Evolutionary conservation across 208 protist species (phyloP), one percentile per base, ranked within the genome.

Genomic region (Angomonas desouzai): DNA sequence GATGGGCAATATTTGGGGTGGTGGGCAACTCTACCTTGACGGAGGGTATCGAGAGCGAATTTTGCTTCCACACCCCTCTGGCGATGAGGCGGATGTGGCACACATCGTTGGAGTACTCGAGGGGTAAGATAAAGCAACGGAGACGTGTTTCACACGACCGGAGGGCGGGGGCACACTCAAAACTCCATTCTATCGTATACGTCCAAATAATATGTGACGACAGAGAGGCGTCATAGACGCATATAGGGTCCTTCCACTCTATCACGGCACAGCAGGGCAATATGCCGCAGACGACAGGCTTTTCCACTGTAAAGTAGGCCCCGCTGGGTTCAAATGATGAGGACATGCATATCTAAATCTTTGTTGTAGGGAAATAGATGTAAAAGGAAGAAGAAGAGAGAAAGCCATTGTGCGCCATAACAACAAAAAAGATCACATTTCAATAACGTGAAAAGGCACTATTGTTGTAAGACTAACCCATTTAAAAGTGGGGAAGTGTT

Each of bases 171-270:
- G 47, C 23, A 32, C 71, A 81, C 9, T 76, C 36, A 33, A 74
- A 79, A 51, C 32, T 76, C 73, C 83, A 89, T 69, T 89, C 81
- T 0, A 88, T 61, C 20, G 64, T 48, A 53, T 89, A 92, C 18
- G 69, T 43, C 85, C 85, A 92, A 32, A 36, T 64, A 0, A 70
- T 63, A 33, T 62, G 36, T 6, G 77, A 62, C 3, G 55, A 55
- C 3, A 75, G 63, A 18, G 62, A 9, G 1, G 18, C 45, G 20
- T 51, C 45, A 16, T 51, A 51, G 9, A 51, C 18, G 45, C 45
- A 51, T 16, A 51, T 16, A 4, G 45, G 45, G 18, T 6, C 45
- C 6, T 23, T 4, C 45, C 45, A 51, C 45, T 51, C 45, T 16
- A 51, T 27, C 18, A 51, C 45, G 18, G 45, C 45, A 23, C 45